These are phyloP conservation scores for Saccharomycopsis sp. DNA, from an alignment of 805 yeast species.

Conservation along the genomic window DNA sequence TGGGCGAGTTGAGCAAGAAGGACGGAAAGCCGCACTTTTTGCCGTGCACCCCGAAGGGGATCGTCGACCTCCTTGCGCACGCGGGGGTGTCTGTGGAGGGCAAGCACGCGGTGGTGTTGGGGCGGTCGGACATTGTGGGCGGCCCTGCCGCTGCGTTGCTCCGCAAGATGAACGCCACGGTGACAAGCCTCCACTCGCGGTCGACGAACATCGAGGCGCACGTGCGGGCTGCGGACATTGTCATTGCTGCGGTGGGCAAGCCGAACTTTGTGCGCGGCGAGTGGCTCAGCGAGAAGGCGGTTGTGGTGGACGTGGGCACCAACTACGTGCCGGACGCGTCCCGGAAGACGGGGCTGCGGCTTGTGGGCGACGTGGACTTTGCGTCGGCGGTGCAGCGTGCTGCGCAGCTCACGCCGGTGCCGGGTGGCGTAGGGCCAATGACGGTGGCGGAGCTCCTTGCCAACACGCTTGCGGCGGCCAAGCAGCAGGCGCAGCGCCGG, in stretches of 20 bases:
- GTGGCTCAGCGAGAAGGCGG: conserved; percentile 56
- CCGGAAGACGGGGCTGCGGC: conserved; percentile 60
- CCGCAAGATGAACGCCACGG: conserved; percentile 67
- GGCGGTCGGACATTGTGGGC: conserved; percentile 84
- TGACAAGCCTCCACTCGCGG: conserved; percentile 66
- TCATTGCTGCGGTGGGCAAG: conserved; percentile 70
- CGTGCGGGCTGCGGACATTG: conserved; percentile 62
- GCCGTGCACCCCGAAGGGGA: conserved; percentile 84
- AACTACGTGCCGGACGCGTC: conserved; percentile 62
- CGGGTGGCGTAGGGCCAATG: conserved; percentile 93
- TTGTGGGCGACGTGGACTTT: conserved; percentile 76
- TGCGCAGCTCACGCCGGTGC: conserved; percentile 76
- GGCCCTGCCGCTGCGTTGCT: conserved; percentile 69
- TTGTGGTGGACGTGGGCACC: conserved; percentile 79
- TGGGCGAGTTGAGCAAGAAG: conserved; percentile 69
- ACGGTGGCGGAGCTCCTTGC: conserved; percentile 77
- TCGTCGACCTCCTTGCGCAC: conserved; percentile 54
- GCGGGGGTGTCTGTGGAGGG: conserved; percentile 53
- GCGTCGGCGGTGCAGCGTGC: conserved; percentile 37
- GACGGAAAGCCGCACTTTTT: conserved; percentile 64
- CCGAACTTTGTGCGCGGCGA: conserved; percentile 67
- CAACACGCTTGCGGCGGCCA: conserved; percentile 65
- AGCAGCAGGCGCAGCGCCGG: conserved; percentile 32
- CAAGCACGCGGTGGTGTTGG: conserved; percentile 73
- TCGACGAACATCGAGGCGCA: conserved; percentile 47